Evolutionary conservation across 1,284 basidiomycete species (phyloP).

Genomic region (Exsudoporus floridanus): DNA sequence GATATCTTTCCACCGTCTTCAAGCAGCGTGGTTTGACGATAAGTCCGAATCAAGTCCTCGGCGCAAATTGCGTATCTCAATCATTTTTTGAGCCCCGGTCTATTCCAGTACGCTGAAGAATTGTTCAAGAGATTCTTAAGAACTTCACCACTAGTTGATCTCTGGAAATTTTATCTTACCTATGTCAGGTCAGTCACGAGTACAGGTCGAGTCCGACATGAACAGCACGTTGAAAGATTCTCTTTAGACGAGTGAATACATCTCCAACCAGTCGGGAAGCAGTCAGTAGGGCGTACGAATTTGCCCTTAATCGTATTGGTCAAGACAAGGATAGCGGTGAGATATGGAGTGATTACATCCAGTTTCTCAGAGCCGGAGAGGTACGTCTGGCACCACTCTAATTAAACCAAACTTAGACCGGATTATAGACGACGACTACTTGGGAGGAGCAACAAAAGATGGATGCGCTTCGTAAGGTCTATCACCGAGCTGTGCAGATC

Average conservation of each 20-base stretch:
- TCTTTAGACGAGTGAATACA: constrained; percentile 51
- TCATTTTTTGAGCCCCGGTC: constrained; percentile 66
- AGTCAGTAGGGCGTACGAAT: constrained; percentile 91
- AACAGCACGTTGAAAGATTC: constrained; percentile 11
- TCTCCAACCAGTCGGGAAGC: constrained; percentile 64
- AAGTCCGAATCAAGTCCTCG: constrained; percentile 50
- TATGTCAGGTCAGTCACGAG: constrained; percentile 67
- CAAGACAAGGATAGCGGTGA: constrained; percentile 77
- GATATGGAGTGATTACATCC: constrained; percentile 80
- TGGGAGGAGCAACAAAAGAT: constrained; percentile 98
- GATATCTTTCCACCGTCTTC: constrained; percentile 21
- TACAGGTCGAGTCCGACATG: constrained; percentile 6
- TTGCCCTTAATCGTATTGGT: constrained; percentile 87
- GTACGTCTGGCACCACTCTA: constrained; percentile 41
- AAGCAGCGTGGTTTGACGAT: constrained; percentile 29
- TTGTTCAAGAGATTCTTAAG: constrained; percentile 82
- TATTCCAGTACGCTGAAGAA: constrained; percentile 71
- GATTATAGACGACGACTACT: constrained; percentile 62
- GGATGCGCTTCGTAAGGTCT: constrained; percentile 89
- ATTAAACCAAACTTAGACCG: constrained; percentile 5
- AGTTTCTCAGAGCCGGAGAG: constrained; percentile 80
- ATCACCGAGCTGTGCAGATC: constrained; percentile 91
- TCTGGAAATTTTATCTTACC: constrained; percentile 84
- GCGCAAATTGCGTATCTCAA: constrained; percentile 82
- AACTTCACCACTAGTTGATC: constrained; percentile 79